phyloP scores from a whole-genome alignment of 208 protist genomes.

The Trypanosoma theileri region DNA sequence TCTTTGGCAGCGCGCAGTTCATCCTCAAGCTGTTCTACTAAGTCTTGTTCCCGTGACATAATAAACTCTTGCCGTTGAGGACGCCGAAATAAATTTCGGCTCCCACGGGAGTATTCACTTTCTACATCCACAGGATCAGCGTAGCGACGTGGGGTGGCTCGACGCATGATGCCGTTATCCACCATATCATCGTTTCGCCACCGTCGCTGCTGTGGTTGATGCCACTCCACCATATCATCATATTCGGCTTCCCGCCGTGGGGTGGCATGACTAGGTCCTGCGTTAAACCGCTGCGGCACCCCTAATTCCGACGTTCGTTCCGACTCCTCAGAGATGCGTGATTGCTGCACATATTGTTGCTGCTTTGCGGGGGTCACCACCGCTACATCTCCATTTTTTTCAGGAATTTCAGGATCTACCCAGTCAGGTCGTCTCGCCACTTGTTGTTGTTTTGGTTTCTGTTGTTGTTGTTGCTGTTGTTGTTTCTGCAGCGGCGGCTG shows the following conservation, averaged over 20 bases:
- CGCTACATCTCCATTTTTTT: background rate
- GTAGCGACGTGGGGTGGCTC: slow-evolving; percentile 24
- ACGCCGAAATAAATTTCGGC: slow-evolving; percentile 66
- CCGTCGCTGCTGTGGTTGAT: slow-evolving; percentile 10
- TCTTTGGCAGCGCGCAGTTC: slow-evolving; percentile 76
- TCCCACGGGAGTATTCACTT: slow-evolving; percentile 18
- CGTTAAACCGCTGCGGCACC: slow-evolving; percentile 1
- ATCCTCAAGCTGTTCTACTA: slow-evolving; percentile 74
- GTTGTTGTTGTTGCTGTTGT: slow-evolving; percentile 13
- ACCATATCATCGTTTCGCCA: slow-evolving; percentile 10
- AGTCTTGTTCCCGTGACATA: slow-evolving; percentile 45
- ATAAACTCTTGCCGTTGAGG: slow-evolving; percentile 14
- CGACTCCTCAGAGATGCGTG: slow-evolving; percentile 7
- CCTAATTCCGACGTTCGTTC: slow-evolving; percentile 5
- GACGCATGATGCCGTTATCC: slow-evolving; percentile 13
- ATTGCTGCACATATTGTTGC: background rate
- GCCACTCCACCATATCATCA: slow-evolving; percentile 8
- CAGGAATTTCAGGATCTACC: slow-evolving; percentile 30
- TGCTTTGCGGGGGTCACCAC: background rate
- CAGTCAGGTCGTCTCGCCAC: slow-evolving; percentile 36
- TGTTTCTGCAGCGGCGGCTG: background rate
- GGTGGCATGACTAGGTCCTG: slow-evolving; percentile 3
- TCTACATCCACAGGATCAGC: slow-evolving; percentile 37
- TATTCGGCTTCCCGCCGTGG: slow-evolving; percentile 1
- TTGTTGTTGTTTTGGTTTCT: background rate